phyloP scores from a whole-genome alignment of 1,284 basidiomycete species.

The Ganoderma leucocontextum region DNA sequence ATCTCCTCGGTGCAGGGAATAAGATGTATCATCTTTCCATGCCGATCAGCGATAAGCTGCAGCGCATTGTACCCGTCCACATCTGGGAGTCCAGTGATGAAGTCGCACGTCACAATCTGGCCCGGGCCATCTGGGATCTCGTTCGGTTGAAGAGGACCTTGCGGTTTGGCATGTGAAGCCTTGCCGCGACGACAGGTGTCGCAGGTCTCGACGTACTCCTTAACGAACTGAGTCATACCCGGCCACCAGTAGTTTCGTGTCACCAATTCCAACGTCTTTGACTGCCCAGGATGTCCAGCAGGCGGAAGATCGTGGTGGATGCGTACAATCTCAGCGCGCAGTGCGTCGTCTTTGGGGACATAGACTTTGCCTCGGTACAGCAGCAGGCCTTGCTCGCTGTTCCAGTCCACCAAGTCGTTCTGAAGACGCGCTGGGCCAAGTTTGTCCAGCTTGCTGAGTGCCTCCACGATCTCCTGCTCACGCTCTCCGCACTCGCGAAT shows the following conservation, averaged over 20 bases:
- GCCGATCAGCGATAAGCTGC: conserved; percentile 32
- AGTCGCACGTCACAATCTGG: conserved; percentile 42
- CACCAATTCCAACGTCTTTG: conserved; percentile 6
- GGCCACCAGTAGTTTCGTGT: conserved; percentile 4
- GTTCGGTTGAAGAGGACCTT: conserved; percentile 21
- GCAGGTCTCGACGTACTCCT: conserved; percentile 49
- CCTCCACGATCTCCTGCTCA: not conserved
- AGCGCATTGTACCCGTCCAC: conserved; percentile 38
- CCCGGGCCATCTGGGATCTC: conserved; percentile 13
- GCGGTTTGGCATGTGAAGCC: conserved; percentile 7
- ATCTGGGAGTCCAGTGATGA: conserved; percentile 43
- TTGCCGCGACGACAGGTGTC: conserved; percentile 49
- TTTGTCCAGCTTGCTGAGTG: not conserved
- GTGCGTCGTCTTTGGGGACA: not conserved
- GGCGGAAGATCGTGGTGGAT: conserved; percentile 6
- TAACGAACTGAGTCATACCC: conserved; percentile 41
- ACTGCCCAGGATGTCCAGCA: conserved; percentile 5
- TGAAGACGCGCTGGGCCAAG: not conserved
- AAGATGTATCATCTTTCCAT: conserved; percentile 16
- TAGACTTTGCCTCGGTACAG: conserved; percentile 49
- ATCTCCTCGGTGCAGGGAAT: conserved; percentile 18
- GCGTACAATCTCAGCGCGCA: not conserved
- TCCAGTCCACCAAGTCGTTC: not conserved
- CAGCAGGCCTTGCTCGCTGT: not conserved
- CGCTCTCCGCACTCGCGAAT: not conserved